Conservation (phyloP, 805 yeast genomes). For the Hanseniaspora lachancei region DNA sequence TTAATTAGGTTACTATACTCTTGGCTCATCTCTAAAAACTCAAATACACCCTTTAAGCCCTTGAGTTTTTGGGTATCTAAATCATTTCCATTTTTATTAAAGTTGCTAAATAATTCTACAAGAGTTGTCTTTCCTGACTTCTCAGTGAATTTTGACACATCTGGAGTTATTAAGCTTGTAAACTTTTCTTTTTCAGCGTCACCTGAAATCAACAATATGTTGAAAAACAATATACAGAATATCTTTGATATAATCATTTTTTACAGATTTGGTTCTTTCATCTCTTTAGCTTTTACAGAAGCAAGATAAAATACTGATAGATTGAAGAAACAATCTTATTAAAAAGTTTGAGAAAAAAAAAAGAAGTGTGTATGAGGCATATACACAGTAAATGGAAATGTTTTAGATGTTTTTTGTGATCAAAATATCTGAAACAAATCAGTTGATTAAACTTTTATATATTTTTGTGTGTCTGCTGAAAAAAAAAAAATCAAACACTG, state of each 20-base stretch:
- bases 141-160: not conserved
- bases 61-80: not conserved
- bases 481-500: not conserved
- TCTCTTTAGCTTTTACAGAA: not conserved
- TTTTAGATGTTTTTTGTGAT: not conserved
- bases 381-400: not conserved
- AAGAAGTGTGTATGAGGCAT: no score
- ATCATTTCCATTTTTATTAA: not conserved
- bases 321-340: no score
- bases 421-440: not conserved
- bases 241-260: not conserved
- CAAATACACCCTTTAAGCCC: not conserved
- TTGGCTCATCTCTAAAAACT: not conserved
- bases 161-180: not conserved
- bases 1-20: not conserved
- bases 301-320: no score
- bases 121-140: not conserved
- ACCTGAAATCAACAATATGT: not conserved
- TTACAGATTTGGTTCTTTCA: not conserved
- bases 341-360: no score
- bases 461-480: not conserved
- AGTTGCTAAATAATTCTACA: not conserved
- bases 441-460: not conserved
- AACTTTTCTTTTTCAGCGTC: not conserved
- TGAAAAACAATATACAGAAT: not conserved